phyloP scores from a whole-genome alignment of 352 stramenopile species.

The Phytopythium cucurbitacearum region DNA sequence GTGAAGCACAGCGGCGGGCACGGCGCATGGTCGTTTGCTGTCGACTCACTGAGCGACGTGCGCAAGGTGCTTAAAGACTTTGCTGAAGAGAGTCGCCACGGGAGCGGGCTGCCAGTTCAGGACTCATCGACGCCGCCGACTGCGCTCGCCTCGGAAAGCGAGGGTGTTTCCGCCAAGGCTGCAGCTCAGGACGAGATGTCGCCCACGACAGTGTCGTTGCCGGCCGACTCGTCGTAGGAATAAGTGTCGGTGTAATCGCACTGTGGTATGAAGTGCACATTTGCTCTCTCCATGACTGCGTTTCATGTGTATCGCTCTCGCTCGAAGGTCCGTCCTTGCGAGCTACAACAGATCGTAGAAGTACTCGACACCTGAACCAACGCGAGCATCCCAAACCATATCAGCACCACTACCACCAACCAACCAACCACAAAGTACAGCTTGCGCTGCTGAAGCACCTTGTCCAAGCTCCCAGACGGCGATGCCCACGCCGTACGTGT shows the following conservation, averaged over 20 bases:
- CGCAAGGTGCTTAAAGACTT: constrained; percentile 76
- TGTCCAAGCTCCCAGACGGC: constrained; percentile 81
- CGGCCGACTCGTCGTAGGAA: no score
- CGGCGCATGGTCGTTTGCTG: constrained; percentile 49
- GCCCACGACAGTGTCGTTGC: no score
- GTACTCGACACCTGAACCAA: constrained; percentile 55
- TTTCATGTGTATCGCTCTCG: no score
- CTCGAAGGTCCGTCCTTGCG: neutral
- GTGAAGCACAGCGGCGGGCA: constrained; percentile 62
- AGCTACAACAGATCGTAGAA: constrained; percentile 69
- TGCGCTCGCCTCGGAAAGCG: no score
- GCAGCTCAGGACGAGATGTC: no score
- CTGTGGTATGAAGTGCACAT: no score
- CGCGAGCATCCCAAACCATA: constrained; percentile 6
- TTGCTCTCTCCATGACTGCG: no score
- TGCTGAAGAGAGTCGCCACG: constrained; percentile 45
- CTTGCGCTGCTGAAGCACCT: constrained; percentile 24
- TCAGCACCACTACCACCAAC: neutral
- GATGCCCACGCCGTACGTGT: constrained; percentile 39
- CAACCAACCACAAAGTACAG: neutral
- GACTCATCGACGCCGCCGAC: neutral
- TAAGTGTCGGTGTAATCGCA: no score
- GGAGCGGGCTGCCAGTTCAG: constrained; percentile 2
- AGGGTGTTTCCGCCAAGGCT: no score
- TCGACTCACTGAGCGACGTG: constrained; percentile 63